Conservation (phyloP, 2,329 filamentous ascomycete genomes). For the Graphilbum sp. region DNA sequence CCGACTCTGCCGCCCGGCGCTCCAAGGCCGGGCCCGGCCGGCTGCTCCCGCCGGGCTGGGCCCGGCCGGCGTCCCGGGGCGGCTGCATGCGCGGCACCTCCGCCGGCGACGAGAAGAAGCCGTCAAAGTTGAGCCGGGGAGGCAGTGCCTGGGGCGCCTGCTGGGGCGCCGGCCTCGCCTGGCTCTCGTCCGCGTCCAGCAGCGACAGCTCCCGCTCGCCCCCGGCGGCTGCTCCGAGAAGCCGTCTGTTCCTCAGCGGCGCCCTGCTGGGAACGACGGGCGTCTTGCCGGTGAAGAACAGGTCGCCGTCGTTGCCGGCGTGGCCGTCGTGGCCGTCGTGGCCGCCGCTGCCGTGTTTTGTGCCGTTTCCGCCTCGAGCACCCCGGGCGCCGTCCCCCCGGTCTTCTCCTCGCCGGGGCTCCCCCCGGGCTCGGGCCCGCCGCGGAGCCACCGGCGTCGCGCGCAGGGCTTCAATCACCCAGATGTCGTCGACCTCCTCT, state of each 20-base stretch:
- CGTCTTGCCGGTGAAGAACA: not conserved
- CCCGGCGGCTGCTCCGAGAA: slow-evolving; percentile 11
- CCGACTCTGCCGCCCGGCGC: no score
- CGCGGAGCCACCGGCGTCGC: slow-evolving; percentile 19
- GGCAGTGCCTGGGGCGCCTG: not conserved
- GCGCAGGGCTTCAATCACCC: slow-evolving; percentile 39
- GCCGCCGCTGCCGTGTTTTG: not conserved
- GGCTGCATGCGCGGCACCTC: slow-evolving; percentile 17
- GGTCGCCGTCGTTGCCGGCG: not conserved
- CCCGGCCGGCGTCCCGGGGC: slow-evolving; percentile 3
- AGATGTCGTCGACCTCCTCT: slow-evolving; percentile 31
- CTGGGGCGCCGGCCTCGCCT: not conserved
- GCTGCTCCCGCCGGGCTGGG: no score
- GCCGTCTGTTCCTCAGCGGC: not conserved
- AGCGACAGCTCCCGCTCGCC: slow-evolving; percentile 29
- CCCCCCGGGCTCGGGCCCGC: not conserved
- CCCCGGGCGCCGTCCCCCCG: no score
- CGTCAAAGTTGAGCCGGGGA: slow-evolving; percentile 5
- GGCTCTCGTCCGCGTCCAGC: slow-evolving; percentile 15
- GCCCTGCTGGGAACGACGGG: not conserved
- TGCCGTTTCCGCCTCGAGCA: no score
- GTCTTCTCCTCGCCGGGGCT: no score
- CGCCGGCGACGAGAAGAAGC: slow-evolving; percentile 41
- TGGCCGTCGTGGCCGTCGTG: not conserved
- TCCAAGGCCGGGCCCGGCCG: no score